phyloP scores from a whole-genome alignment of 257 asterid species.

The Striga asiatica region DNA sequence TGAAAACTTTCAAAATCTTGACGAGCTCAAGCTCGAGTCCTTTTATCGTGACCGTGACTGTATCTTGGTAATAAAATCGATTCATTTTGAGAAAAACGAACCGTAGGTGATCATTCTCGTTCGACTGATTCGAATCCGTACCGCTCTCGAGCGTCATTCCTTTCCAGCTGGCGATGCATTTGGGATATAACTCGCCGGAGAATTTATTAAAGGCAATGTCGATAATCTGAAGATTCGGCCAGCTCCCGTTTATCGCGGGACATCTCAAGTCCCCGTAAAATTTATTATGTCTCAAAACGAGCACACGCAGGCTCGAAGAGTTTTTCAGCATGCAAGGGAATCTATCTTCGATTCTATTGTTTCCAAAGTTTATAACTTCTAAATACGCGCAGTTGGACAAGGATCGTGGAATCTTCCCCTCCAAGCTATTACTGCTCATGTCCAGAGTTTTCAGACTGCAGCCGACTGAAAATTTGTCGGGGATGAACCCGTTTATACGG shows the following conservation, averaged over 20 bases:
- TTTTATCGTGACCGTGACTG: slow-evolving; percentile 45
- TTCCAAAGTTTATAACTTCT: slow-evolving; percentile 29
- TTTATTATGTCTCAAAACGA: slow-evolving; percentile 36
- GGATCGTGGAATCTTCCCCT: slow-evolving; percentile 31
- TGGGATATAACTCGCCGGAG: slow-evolving; percentile 25
- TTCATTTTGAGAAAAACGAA: slow-evolving; percentile 13
- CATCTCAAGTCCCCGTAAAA: slow-evolving; percentile 42
- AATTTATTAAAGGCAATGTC: slow-evolving; percentile 50
- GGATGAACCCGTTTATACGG: slow-evolving; percentile 19
- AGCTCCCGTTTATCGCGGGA: slow-evolving; percentile 14
- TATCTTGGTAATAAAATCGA: slow-evolving; percentile 37
- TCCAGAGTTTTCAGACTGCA: slow-evolving; percentile 32
- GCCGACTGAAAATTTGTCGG: slow-evolving; percentile 15
- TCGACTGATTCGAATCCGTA: background rate
- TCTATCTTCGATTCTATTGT: slow-evolving; percentile 24
- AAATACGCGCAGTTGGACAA: slow-evolving; percentile 29
- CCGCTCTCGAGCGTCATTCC: slow-evolving; percentile 28
- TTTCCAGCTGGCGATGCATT: slow-evolving; percentile 27
- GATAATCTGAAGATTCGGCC: slow-evolving; percentile 58
- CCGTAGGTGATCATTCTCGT: slow-evolving; percentile 15
- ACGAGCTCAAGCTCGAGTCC: slow-evolving; percentile 44
- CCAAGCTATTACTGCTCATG: slow-evolving; percentile 26
- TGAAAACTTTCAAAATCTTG: slow-evolving; percentile 45
- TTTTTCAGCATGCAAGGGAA: slow-evolving; percentile 30
- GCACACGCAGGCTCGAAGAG: slow-evolving; percentile 36